Base-by-base conservation (phyloP, 192 early-diverging fungal species). In the Coemansia aciculifera region DNA sequence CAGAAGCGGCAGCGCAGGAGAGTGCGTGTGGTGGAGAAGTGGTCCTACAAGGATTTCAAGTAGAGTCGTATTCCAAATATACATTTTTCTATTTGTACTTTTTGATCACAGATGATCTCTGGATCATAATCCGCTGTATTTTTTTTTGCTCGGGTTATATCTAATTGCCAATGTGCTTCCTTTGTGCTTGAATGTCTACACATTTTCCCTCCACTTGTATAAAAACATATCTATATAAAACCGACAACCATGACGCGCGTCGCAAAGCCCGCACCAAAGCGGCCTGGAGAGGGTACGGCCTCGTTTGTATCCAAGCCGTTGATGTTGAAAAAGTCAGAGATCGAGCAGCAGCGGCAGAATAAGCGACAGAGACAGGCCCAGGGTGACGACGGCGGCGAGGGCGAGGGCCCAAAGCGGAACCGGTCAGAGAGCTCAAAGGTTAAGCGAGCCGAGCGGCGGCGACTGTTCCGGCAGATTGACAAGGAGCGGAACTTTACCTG, bases 401-500 rank as follows among this genome's bases (percentile, higher is more conserved):
- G 27, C 48, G 60, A 37, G 51, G 67, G 29, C 12, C 69, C 46
- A 13, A 67, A 69, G 57, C 32, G 61, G 62, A 59, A 61, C 7
- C 54, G 68, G 21, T 70, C 71, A 15, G 70, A 66, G 40, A 62
- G 61, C 66, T 62, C 61, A 31, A 69, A 73, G 66, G 44, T 23
- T 0, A 69, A 68, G 64, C 69, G 78, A 3, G 52, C 67, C 2
- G 78, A 81, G 59, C 61, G 72, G 71, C 73, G 78, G 64, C 73
- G 71, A 2, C 43, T 36, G 46, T 49, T 49, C 59, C 73, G 78
- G 64, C 66, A 69, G 63, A 36, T 63, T 15, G 72, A 74, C 19
- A 75, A 81, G 77, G 74, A 76, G 40, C 68, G 63, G 32, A 72
- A 67, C 43, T 75, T 73, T 19, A 76, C 88, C 5, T 98, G 95